phyloP scores from a whole-genome alignment of 371 early-diverging fungal genomes.

The Mortierella sp. region DNA sequence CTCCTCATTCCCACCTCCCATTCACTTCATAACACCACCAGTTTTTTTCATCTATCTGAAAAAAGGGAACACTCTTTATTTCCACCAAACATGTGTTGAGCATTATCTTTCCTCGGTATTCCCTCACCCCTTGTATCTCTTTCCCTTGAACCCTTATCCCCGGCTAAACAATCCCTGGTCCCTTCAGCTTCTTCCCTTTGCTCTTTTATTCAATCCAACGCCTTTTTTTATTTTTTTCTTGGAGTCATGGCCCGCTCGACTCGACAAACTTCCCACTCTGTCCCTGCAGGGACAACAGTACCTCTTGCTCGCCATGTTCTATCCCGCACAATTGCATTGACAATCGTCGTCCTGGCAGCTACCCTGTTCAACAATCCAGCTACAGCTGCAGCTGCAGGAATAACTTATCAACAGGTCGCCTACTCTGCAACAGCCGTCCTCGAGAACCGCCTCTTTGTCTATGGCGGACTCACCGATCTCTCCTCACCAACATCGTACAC shows the following conservation, averaged over 20 bases:
- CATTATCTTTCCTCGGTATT: slow-evolving; percentile 3
- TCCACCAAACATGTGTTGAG: background rate
- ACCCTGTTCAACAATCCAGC: background rate
- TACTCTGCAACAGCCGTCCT: slow-evolving; percentile 37
- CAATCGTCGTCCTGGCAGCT: slow-evolving; percentile 4
- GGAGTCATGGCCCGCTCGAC: background rate
- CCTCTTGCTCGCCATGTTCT: background rate
- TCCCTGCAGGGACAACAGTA: slow-evolving; percentile 8
- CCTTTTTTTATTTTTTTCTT: background rate
- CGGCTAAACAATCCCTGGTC: background rate
- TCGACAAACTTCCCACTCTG: background rate
- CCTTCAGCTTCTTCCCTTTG: background rate
- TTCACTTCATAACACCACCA: background rate
- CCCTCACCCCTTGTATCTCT: background rate
- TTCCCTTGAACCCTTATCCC: background rate
- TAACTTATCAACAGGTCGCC: slow-evolving; percentile 30
- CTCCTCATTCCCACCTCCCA: background rate
- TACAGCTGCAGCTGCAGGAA: background rate
- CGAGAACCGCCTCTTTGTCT: slow-evolving; percentile 32
- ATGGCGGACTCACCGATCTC: slow-evolving; percentile 37
- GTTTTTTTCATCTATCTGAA: background rate
- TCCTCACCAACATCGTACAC: slow-evolving; percentile 19
- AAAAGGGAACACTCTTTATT: background rate
- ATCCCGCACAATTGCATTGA: background rate
- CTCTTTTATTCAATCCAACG: background rate